phyloP scores from a whole-genome alignment of 495 filamentous ascomycete genomes.

The Talaromyces borbonicus region DNA sequence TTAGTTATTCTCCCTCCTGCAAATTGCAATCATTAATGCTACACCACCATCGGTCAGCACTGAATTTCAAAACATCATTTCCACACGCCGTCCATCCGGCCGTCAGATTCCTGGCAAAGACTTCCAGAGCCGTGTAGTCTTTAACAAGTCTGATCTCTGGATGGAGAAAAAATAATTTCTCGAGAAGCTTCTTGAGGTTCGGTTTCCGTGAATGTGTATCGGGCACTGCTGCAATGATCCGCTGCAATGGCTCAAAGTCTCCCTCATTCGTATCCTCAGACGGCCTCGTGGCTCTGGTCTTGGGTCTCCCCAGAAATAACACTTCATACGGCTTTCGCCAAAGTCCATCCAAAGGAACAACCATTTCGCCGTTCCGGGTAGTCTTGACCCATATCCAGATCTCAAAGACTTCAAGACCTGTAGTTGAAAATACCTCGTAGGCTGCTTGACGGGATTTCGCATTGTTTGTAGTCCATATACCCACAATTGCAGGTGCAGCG shows the following conservation, averaged over 20 bases:
- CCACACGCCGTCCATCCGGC: constrained; percentile 87
- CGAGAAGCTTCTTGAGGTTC: constrained; percentile 49
- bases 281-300: no score
- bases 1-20: background rate
- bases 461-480: constrained; percentile 87
- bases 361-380: constrained; percentile 58
- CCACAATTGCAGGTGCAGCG: no score
- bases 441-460: constrained; percentile 47
- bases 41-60: constrained; percentile 62
- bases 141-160: background rate
- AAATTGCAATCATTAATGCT: background rate
- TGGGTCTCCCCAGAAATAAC: constrained; percentile 55
- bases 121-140: constrained; percentile 60
- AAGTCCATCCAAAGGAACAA: constrained; percentile 53
- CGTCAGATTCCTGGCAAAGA: constrained; percentile 81
- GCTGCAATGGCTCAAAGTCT: constrained; percentile 17
- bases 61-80: constrained; percentile 76
- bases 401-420: constrained; percentile 56
- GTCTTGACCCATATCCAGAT: constrained; percentile 94
- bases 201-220: constrained; percentile 92
- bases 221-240: constrained; percentile 69
- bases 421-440: constrained; percentile 47
- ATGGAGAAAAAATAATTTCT: constrained; percentile 31
- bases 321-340: constrained; percentile 87
- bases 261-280: constrained; percentile 1